Evolutionary conservation across 2,329 filamentous ascomycete species (phyloP), one percentile per base, ranked within the genome.

Genomic region (Colletotrichum sp.): DNA sequence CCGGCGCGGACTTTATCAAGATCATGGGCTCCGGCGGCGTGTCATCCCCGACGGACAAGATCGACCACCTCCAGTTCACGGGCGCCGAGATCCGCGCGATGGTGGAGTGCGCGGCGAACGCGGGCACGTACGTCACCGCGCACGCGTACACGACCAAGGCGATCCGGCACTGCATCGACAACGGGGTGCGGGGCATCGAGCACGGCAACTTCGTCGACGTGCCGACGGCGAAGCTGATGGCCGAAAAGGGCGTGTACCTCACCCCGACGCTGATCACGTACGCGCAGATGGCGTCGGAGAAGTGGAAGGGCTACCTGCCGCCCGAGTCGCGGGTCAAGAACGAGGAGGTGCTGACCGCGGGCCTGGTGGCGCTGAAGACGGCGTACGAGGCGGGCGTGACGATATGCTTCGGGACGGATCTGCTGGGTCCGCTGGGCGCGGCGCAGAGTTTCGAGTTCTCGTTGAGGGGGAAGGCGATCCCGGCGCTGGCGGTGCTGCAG

Each of bases 11-110:
- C 79, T 92, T 92, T 78, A 87, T 93, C 81, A 93, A 93, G 81
- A 90, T 93, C 77, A 92, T 92, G 90, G 85, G 85, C 1, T 87
- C 87, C 7, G 91, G 91, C 2, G 91, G 91, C 16, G 90, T 93
- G 2, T 86, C 88, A 0, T 89, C 86, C 16, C 90, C 90, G 0
- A 91, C 90, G 0, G 91, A 92, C 78, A 84, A 83, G 63, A 82
- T 92, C 16, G 86, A 88, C 9, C 86, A 88, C 78, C 82, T 89
- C 7, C 91, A 93, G 80, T 93, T 92, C 82, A 90, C 90, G 0
- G 82, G 85, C 0, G 88, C 87, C 24, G 91, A 93, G 83, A 89
- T 93, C 69, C 83, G 83, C 39, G 90, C 91, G 5, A 90, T 92
- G 64, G 84, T 85, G 3, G 87, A 86, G 36, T 87, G 88, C 6